These are phyloP conservation scores for Spinellus fusiger DNA, from an alignment of 192 early-diverging fungal genomes.

Conservation along the genomic window DNA sequence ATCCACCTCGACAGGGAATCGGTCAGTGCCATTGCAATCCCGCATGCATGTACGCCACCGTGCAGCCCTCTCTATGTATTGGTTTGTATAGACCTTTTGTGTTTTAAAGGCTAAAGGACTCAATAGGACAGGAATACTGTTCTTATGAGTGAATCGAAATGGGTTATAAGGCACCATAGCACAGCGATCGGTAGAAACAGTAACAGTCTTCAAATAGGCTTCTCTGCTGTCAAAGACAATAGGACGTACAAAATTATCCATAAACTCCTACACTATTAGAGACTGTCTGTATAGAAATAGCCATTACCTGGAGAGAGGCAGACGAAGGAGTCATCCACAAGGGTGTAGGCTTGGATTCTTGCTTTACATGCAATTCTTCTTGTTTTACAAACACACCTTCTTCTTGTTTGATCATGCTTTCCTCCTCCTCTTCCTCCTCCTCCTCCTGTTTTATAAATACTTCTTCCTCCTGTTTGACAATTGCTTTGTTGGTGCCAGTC, in stretches of 20 bases:
- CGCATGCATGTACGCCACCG: conserved; percentile 17
- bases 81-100: background rate
- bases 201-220: background rate
- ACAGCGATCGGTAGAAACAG: background rate
- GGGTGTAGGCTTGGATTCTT: background rate
- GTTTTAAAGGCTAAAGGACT: background rate
- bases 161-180: conserved; percentile 5
- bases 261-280: background rate
- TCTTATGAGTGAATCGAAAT: background rate
- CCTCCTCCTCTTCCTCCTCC: background rate
- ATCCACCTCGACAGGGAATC: background rate
- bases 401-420: background rate
- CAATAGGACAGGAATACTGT: background rate
- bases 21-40: conserved; percentile 14
- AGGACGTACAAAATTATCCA: conserved; percentile 3
- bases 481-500: background rate
- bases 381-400: too few species aligned
- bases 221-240: conserved; percentile 1
- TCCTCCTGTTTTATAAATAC: background rate
- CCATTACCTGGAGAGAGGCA: background rate
- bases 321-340: too few species aligned
- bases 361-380: background rate
- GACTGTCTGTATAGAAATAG: background rate
- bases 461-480: background rate
- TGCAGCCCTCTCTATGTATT: conserved; percentile 5